Base-by-base conservation (phyloP, 2,329 filamentous ascomycete genomes). In the Macrophomina tecta region DNA sequence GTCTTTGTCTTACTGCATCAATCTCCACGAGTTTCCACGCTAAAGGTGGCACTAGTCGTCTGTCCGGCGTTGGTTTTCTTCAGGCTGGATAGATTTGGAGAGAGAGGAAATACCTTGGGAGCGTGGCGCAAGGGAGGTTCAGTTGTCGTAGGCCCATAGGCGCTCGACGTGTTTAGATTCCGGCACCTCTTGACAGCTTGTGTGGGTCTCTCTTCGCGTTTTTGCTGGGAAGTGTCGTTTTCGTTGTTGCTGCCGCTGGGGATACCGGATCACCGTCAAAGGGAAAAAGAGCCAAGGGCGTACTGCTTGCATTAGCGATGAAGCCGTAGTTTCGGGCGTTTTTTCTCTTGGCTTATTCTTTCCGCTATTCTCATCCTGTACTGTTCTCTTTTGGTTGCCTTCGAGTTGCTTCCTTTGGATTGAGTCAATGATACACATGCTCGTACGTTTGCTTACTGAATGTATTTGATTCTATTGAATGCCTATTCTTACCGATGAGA, bases 291-390 rank as follows among this genome's bases (percentile, higher is more conserved):
- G 52, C 52, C 34, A n/a, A 30, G 30, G 28, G 30, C 12, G 28
- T 53, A 30, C 36, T 53, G 51, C 51, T 53, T 45, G 51, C 30
- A 53, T 53, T 45, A 53, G 51, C 51, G 51, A 53, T 52, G 52
- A 55, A 38, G 23, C 23, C 52, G 52, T 55, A 14, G 23, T 52
- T 34, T 23, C 16, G 32, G 32, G 52, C 16, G 52, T 55, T 55
- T 18, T 53, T 16, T 34, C 36, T 23, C 32, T 40, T 16, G n/a
- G 18, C 16, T 28, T 16, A 14, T 8, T 49, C 18, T 28, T 23
- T 49, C 16, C 16, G 16, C 16, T 45, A 14, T 45, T 45, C 42
- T 45, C 46, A n/a, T 38, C 16, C 34, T 55, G 52, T 55, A 55
- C n/a, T 55, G 52, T 55, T 23, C 38, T 28, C 11, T 38, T 38